Base-by-base conservation (phyloP, 371 early-diverging fungal genomes). In the Mortierella sp. region DNA sequence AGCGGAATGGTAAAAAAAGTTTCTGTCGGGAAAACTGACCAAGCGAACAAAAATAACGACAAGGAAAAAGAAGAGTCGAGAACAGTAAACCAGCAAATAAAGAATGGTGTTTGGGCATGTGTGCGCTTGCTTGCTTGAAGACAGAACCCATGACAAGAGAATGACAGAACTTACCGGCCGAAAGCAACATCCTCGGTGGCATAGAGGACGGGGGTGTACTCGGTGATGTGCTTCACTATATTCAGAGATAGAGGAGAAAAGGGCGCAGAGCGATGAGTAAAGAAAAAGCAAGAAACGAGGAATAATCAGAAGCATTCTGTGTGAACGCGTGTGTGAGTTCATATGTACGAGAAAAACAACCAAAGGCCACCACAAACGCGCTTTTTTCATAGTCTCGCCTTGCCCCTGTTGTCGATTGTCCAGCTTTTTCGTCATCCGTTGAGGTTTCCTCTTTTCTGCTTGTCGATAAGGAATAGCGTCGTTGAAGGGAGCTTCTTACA, bases 111-210 rank as follows among this genome's bases (percentile, higher is more conserved):
- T n/a, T 11, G 11, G 57, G 13, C 13, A 26, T 26, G 4, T 10
- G 3, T 57, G 54, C 5, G 24, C 21, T 28, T 57, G 57, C 43
- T 40, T 40, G 57, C n/a, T 57, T 11, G n/a, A 54, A 54, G 54
- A n/a, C 28, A 28, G 59, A 13, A 50, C 50, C 10, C 51, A 11
- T n/a, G 54, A n/a, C 59, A 37, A 10, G 10, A 24, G 19, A 34
- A 21, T 24, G 40, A 40, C 16, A 43, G 14, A 26, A 54, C 77
- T 79, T 85, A 85, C 86, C 72, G 80, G 69, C 92, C 92, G 51
- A 89, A 91, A 14, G 91, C 80, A 53, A 90, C 90, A 67, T 89
- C 90, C 86, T 91, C 92, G 37, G 76, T 78, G 59, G 92, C 91
- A 81, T 89, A 90, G 61, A 90, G 86, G 59, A 86, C 77, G 28